These are phyloP conservation scores for Mallotus nudiflorus DNA, from an alignment of 345 rosid species.

Conservation along the genomic window DNA sequence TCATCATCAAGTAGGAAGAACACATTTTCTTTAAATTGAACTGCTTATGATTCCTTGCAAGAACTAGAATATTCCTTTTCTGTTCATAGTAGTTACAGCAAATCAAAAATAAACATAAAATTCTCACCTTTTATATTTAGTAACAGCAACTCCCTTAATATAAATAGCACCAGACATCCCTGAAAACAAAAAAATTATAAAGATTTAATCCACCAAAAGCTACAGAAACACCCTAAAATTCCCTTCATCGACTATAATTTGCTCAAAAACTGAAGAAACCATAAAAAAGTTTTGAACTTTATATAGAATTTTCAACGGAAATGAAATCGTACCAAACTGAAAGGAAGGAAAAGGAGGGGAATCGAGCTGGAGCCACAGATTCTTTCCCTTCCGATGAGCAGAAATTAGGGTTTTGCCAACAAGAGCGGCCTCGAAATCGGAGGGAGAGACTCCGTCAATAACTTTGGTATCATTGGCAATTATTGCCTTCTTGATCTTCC, in stretches of 20 bases:
- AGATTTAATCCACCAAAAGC: not conserved
- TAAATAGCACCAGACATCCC: constrained; percentile 97
- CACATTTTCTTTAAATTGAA: too few species aligned
- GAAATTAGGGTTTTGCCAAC: constrained; percentile 72
- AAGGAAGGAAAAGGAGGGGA: constrained; percentile 91
- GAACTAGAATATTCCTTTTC: too few species aligned
- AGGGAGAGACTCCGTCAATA: constrained; percentile 64
- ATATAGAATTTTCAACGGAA: not conserved
- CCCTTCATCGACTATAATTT: not conserved
- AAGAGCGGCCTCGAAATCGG: constrained; percentile 69
- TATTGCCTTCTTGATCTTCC: constrained; percentile 65
- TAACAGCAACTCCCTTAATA: constrained; percentile 90
- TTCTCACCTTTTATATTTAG: constrained; percentile 75
- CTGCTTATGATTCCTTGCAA: too few species aligned
- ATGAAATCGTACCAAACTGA: constrained; percentile 65
- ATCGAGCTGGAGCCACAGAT: constrained; percentile 80
- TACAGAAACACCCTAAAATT: not conserved
- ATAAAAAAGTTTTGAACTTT: not conserved
- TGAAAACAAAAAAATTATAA: constrained; percentile 34
- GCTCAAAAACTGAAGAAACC: not conserved
- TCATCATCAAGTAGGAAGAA: too few species aligned
- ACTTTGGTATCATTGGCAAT: constrained; percentile 81
- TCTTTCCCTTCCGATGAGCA: constrained; percentile 88
- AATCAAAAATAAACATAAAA: too few species aligned
- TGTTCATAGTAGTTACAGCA: too few species aligned